Evolutionary conservation across 805 yeast genomes (phyloP).

Genomic region (Kregervanrija delftensis): DNA sequence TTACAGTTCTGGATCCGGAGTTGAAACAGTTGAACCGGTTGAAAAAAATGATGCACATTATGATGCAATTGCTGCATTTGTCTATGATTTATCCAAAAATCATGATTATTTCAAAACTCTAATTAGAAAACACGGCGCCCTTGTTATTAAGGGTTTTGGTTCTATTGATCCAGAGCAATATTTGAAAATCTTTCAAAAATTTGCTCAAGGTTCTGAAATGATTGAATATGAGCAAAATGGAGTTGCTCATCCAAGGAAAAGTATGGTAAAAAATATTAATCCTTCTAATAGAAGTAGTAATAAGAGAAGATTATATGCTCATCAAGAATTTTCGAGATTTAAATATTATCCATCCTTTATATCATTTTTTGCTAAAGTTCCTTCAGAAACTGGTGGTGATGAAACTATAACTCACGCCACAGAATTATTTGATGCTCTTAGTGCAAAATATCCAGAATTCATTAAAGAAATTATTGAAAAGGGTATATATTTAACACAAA

Average conservation of each 20-base stretch:
- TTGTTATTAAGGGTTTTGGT: constrained; percentile 7
- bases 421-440: constrained; percentile 16
- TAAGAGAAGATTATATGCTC: constrained; percentile 14
- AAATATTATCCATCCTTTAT: constrained; percentile 16
- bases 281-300: constrained; percentile 12
- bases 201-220: constrained; percentile 6
- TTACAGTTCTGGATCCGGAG: too few species aligned
- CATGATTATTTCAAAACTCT: constrained; percentile 7
- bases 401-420: constrained; percentile 18
- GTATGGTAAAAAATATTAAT: constrained; percentile 9
- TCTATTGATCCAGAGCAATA: constrained; percentile 7
- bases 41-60: too few species aligned
- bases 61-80: constrained; percentile 4
- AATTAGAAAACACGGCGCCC: constrained; percentile 8
- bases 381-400: constrained; percentile 15
- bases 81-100: constrained; percentile 7
- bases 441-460: constrained; percentile 19
- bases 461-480: constrained; percentile 12
- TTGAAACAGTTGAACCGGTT: too few species aligned
- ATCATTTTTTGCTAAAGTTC: constrained; percentile 18
- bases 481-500: constrained; percentile 5
- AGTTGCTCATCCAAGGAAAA: constrained; percentile 11
- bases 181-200: constrained; percentile 6
- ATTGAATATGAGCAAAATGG: constrained; percentile 15
- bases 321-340: constrained; percentile 22